These are phyloP conservation scores for Colletotrichum liaoningense DNA, from an alignment of 2,329 filamentous ascomycete species.

Conservation along the genomic window DNA sequence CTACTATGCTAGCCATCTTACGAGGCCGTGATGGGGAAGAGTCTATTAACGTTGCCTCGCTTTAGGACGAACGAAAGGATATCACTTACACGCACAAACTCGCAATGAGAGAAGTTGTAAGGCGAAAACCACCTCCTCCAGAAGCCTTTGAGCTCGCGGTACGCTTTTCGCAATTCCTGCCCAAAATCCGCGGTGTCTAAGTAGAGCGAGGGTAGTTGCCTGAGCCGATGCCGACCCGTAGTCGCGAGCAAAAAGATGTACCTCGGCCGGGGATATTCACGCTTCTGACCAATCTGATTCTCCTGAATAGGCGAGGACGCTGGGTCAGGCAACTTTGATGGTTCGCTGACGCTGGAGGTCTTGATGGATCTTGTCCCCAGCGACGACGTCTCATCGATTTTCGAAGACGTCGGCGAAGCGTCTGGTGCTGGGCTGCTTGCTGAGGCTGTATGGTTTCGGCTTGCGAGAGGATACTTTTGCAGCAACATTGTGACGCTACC, in stretches of 20 bases:
- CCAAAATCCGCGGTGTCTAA: not conserved
- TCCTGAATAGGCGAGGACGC: not conserved
- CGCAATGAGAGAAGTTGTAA: constrained; percentile 1
- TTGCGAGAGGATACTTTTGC: not conserved
- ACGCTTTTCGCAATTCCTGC: not conserved
- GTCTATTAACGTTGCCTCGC: not conserved
- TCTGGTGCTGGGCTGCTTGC: not conserved
- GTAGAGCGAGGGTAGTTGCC: constrained; percentile 3
- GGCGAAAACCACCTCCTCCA: constrained; percentile 7
- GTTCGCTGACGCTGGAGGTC: not conserved
- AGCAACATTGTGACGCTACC: not conserved
- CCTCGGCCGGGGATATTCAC: not conserved
- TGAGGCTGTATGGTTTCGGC: too few species aligned
- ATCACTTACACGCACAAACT: not conserved
- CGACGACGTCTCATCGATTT: not conserved
- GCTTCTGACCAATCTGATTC: not conserved
- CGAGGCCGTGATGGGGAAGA: not conserved
- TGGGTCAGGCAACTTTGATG: not conserved
- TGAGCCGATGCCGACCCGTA: not conserved
- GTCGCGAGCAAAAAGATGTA: constrained; percentile 7
- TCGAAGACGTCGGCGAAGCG: too few species aligned
- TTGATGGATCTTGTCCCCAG: not conserved
- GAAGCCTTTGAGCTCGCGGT: not conserved
- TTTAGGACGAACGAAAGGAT: not conserved
- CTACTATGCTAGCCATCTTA: not conserved